Evolutionary conservation across 2,329 filamentous ascomycete species (phyloP).

Genomic region (Cadophora sp.): DNA sequence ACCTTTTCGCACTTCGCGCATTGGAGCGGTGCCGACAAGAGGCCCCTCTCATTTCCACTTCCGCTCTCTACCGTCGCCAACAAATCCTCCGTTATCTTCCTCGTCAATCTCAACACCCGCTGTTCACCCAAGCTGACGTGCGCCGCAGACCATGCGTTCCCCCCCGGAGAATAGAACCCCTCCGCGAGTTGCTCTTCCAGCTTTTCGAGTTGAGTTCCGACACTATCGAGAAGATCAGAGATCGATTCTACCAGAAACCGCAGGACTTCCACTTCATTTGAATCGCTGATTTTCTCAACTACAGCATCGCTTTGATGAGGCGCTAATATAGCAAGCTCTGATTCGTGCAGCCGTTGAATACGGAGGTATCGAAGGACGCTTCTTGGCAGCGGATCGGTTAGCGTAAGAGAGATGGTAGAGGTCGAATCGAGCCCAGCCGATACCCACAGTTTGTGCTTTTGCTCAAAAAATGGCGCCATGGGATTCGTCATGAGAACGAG

Average conservation of each 20-base stretch:
- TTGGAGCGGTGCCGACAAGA: conserved; percentile 18
- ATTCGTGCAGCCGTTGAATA: conserved; percentile 26
- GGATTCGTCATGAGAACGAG: conserved; percentile 25
- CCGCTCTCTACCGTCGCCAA: conserved; percentile 24
- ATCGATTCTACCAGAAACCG: conserved; percentile 27
- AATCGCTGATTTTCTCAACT: conserved; percentile 25
- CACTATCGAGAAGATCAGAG: conserved; percentile 26
- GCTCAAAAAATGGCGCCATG: conserved; percentile 26
- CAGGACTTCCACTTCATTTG: conserved; percentile 26
- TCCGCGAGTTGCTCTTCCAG: conserved; percentile 25
- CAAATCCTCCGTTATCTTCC: conserved; percentile 25
- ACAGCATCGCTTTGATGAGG: conserved; percentile 25
- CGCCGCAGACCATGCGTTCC: conserved; percentile 26
- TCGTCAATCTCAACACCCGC: conserved; percentile 27
- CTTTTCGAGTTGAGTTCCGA: conserved; percentile 24
- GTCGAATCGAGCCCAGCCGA: conserved; percentile 24
- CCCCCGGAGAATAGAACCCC: conserved; percentile 21
- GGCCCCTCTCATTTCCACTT: conserved; percentile 23
- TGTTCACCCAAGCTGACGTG: conserved; percentile 27
- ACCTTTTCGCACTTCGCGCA: conserved; percentile 25
- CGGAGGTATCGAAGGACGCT: conserved; percentile 25
- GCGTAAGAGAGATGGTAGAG: conserved; percentile 26
- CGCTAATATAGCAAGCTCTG: conserved; percentile 19
- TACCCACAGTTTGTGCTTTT: conserved; percentile 26
- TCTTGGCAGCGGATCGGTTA: conserved; percentile 25